Percentiles rank a stretch among this genome's conserved stretches.
phyloP scores from a whole-genome alignment of 805 yeast genomes.

The Myxozyma nipponensis region DNA sequence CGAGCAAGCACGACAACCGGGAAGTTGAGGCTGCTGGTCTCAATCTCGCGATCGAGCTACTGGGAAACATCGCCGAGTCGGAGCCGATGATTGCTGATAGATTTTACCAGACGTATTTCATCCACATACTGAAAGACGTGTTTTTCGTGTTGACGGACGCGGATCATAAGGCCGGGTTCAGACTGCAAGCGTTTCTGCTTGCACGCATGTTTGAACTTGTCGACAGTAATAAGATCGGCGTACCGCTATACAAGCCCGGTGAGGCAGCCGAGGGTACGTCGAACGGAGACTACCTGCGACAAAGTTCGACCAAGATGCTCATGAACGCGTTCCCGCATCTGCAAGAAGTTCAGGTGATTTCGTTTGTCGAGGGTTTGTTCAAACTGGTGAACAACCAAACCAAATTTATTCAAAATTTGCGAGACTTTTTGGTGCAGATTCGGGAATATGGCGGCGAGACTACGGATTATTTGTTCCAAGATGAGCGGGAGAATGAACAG shows the following conservation, averaged over 20 bases:
- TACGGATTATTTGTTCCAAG: slow-evolving; percentile 90
- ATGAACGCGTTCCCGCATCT: slow-evolving; percentile 89
- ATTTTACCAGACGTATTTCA: slow-evolving; percentile 83
- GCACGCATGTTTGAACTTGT: slow-evolving; percentile 81
- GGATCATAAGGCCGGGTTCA: slow-evolving; percentile 96
- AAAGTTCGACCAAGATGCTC: slow-evolving; percentile 76
- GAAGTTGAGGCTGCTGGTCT: slow-evolving; percentile 94
- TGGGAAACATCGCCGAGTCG: slow-evolving; percentile 76
- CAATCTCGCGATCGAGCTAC: slow-evolving; percentile 73
- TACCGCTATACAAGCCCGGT: slow-evolving; percentile 74
- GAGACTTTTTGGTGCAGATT: slow-evolving; percentile 95
- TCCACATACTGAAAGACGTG: slow-evolving; percentile 85
- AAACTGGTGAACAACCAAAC: slow-evolving; percentile 65
- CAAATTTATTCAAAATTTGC: slow-evolving; percentile 76
- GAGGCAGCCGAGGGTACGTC: slow-evolving; percentile 83
- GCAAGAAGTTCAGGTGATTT: slow-evolving; percentile 74
- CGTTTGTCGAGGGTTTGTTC: slow-evolving; percentile 70
- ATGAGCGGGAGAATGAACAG: slow-evolving; percentile 78
- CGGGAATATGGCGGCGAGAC: slow-evolving; percentile 95
- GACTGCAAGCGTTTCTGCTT: slow-evolving; percentile 77
- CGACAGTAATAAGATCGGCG: slow-evolving; percentile 66
- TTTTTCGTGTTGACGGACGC: slow-evolving; percentile 92
- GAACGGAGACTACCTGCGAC: slow-evolving; percentile 71
- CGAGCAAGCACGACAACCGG: slow-evolving; percentile 94
- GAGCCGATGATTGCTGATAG: slow-evolving; percentile 75